Conservation (phyloP, 164 flowering plant species). For the Protea cynaroides region DNA sequence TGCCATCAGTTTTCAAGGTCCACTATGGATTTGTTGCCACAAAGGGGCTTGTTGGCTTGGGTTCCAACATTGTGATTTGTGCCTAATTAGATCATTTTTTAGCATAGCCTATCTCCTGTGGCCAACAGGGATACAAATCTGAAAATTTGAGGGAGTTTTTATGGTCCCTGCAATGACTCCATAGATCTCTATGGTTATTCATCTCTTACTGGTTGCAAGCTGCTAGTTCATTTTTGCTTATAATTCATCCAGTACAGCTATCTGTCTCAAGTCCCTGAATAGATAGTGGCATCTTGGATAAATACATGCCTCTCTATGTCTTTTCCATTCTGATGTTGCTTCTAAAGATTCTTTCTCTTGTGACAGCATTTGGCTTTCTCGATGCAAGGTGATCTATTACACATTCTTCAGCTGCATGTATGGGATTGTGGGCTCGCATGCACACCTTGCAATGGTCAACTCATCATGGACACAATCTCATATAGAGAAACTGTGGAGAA, state of each 20-base stretch:
- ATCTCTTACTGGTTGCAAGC: too few relatives aligned
- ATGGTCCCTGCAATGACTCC: not conserved
- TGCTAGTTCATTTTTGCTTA: too few relatives aligned
- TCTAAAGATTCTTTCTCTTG: conserved; percentile 5
- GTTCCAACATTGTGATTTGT: not conserved
- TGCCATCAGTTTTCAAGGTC: not conserved
- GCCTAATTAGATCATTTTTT: not conserved
- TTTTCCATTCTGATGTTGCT: conserved; percentile 9
- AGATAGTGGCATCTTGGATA: not conserved
- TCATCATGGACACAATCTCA: conserved; percentile 91
- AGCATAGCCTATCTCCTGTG: not conserved
- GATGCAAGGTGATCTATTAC: conserved; percentile 67
- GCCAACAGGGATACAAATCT: not conserved
- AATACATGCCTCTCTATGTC: not conserved
- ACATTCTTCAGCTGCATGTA: conserved; percentile 72
- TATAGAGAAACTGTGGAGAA: conserved; percentile 76
- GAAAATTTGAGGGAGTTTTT: not conserved
- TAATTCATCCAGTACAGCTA: not conserved
- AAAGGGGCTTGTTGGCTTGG: not conserved
- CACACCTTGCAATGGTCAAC: conserved; percentile 88
- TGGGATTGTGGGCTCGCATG: conserved; percentile 79
- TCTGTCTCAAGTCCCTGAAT: not conserved
- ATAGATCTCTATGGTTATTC: not conserved
- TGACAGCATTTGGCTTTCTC: conserved; percentile 66
- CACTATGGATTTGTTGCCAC: not conserved